Conservation (phyloP, 441 rosid species). For the Hura crepitans region DNA sequence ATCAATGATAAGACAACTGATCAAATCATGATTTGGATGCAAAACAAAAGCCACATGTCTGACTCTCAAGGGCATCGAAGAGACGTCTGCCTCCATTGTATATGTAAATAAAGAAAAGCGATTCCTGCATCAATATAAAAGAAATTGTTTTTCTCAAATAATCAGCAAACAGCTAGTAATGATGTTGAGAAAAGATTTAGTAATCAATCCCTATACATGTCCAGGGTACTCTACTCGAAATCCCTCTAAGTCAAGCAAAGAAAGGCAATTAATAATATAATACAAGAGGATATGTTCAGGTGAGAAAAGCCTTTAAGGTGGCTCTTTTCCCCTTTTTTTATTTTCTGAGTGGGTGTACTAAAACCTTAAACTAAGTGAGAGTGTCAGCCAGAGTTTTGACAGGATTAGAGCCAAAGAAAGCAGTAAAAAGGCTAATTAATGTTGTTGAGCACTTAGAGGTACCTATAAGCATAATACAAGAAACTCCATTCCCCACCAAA, state of each 20-base stretch:
- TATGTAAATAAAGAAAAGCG: constrained; percentile 16
- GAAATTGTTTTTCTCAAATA: constrained; percentile 4
- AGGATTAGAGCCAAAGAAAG: constrained; percentile 36
- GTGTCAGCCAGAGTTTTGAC: constrained; percentile 40
- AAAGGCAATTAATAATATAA: neutral
- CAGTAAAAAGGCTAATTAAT: constrained; percentile 34
- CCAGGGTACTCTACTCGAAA: neutral
- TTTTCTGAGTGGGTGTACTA: constrained; percentile 34
- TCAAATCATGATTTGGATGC: constrained; percentile 21
- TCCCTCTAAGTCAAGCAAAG: neutral
- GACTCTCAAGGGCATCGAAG: constrained; percentile 37
- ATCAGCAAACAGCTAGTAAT: constrained; percentile 4
- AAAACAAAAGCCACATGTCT: constrained; percentile 21
- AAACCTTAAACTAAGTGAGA: constrained; percentile 40
- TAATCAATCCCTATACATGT: neutral
- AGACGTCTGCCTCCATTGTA: constrained; percentile 28
- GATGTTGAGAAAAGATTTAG: neutral
- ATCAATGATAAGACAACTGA: constrained; percentile 33
- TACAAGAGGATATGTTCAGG: constrained; percentile 19
- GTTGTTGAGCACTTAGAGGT: constrained; percentile 35
- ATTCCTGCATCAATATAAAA: constrained; percentile 7
- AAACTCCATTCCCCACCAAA: constrained; percentile 22
- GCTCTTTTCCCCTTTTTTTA: constrained; percentile 15
- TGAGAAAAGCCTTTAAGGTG: constrained; percentile 25
- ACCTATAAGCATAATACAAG: constrained; percentile 18